Base-by-base conservation (phyloP, 164 flowering plant genomes). In the Malania oleifera region DNA sequence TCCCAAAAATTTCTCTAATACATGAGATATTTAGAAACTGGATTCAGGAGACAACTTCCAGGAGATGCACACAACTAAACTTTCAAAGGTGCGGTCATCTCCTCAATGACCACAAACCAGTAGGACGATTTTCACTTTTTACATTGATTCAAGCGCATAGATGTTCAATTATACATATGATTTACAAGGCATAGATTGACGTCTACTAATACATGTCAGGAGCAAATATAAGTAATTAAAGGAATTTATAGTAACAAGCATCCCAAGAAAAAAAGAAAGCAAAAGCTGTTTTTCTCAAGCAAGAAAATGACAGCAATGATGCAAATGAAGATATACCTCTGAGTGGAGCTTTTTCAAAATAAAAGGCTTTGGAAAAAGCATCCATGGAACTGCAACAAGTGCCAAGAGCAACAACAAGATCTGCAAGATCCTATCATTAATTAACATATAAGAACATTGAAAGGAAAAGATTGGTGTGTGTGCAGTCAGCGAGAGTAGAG, bases 361-460 rank as follows among this genome's bases (percentile, higher is more conserved):
- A 64, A 91, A 83, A 59, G 97, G 96, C 68, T 91, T 91, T 25
- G 97, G 97, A 63, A 91, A 86, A 54, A 91, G 93, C 97, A 91
- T 91, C 97, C 97, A 91, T 53, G 97, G 97, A 73, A 91, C 97
- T 56, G 97, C 87, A 71, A 91, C 62, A 48, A 87, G 26, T 57
- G 97, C 97, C 57, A 68, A 56, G 56, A 91, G 73, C 77, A 91
- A 71, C 78, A 91, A 72, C 40, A 87, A n/a, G 47, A 91, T 82
- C 97, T 91, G 89, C 75, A 71, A 72, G 29, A 67, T 31, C 29
- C 34, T 50, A 46, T 18, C 60, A 62, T 38, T 11, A 37, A 47
- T 57, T 19, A 31, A 47, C 49, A 41, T 44, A 34, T 37, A 19
- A 45, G 50, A 56, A 59, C 10, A 34, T 26, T 38, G 9, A 12